Evolutionary conservation across 2,329 filamentous ascomycete species (phyloP), one percentile per base, ranked within the genome.

Genomic region (Microcera coccophila): DNA sequence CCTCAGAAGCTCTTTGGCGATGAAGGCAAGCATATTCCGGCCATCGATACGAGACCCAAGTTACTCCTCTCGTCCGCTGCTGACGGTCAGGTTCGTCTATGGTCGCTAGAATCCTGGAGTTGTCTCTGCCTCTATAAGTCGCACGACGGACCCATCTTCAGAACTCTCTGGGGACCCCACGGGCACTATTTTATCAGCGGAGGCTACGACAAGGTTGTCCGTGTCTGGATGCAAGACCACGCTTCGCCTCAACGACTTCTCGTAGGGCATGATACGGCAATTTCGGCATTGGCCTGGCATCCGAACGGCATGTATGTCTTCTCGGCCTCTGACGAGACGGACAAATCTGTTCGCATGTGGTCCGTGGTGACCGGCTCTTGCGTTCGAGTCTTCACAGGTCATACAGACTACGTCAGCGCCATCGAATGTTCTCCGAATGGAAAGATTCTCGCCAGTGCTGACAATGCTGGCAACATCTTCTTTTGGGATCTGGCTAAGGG

Each of bases 341-440:
- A 98, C 66, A 91, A 91, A 65, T 93, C 90, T 1, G 87, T 97
- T 24, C 84, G 93, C 21, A 97, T 98, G 91, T 98, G 93, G 93
- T 84, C 90, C 9, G 80, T 96, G n/a, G 78, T 82, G 10, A 91
- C 85, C 8, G 93, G 93, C 20, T 83, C 84, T 48, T 89, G 90
- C 26, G 87, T 96, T 4, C 85, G 93, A 19, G 81, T 97, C 58
- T 95, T 97, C 62, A 90, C 87, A 0, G 93, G 93, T 1, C 93
- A 98, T 61, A 85, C 82, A 0, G 89, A 93, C 38, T 88, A 89
- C 59, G 83, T 97, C 61, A 94, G 85, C 12, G 80, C 89, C 0
- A 71, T 97, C 19, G 81, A 91, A 50, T 95, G 90, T 59, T 85
- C 88, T 17, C 89, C 88, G 1, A 90, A 89, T 57, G 93, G 93